phyloP scores from a whole-genome alignment of 2,329 filamentous ascomycete species.

The Karstenula rhodostoma region DNA sequence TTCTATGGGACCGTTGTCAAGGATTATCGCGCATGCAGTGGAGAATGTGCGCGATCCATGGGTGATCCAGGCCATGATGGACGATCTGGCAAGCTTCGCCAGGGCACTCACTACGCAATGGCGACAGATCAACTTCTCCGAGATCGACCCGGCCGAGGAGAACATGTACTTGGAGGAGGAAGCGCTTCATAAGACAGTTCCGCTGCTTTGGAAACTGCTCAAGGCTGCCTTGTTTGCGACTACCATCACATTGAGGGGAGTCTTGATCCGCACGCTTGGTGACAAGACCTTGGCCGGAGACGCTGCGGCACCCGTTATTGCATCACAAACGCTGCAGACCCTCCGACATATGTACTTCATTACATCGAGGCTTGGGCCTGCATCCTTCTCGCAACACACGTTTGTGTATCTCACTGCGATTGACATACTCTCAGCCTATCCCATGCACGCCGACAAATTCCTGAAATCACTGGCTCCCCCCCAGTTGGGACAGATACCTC shows the following conservation, averaged over 20 bases:
- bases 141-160: slow-evolving; percentile 75
- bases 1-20: slow-evolving; percentile 72
- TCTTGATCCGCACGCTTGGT: slow-evolving; percentile 71
- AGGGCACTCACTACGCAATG: slow-evolving; percentile 74
- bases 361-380: slow-evolving; percentile 75
- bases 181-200: slow-evolving; percentile 71
- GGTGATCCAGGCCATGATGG: slow-evolving; percentile 63
- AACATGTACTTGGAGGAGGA: slow-evolving; percentile 68
- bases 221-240: slow-evolving; percentile 78
- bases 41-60: slow-evolving; percentile 63
- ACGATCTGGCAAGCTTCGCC: slow-evolving; percentile 73
- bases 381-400: slow-evolving; percentile 80
- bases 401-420: slow-evolving; percentile 85
- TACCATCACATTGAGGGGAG: slow-evolving; percentile 76
- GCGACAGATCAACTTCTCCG: slow-evolving; percentile 76
- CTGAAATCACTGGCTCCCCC: slow-evolving; percentile 68
- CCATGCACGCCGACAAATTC: slow-evolving; percentile 71
- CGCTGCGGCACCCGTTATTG: slow-evolving; percentile 69
- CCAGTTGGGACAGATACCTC: slow-evolving; percentile 64
- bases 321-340: slow-evolving; percentile 74
- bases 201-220: slow-evolving; percentile 77
- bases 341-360: slow-evolving; percentile 85
- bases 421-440: slow-evolving; percentile 79
- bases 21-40: slow-evolving; percentile 70
- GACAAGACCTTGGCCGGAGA: slow-evolving; percentile 64